These are phyloP conservation scores for Dendrostoma leiphaemia DNA, from an alignment of 2,329 filamentous ascomycete genomes.

Conservation along the genomic window DNA sequence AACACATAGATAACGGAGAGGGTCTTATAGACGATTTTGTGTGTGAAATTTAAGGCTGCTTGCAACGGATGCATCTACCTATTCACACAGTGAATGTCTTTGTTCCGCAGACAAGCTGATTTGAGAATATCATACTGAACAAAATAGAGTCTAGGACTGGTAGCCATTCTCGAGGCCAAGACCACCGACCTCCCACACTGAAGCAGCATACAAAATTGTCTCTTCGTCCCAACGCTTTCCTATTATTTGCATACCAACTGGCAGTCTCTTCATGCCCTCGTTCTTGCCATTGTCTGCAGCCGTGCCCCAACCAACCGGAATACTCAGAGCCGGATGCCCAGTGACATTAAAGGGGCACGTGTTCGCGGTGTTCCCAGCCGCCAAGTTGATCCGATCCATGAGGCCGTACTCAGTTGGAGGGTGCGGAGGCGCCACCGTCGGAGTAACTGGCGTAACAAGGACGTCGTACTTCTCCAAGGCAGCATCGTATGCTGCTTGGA, in stretches of 20 bases:
- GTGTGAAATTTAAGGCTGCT: too few species aligned
- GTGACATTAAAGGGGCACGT: slow-evolving; percentile 49
- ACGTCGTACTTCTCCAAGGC: background rate
- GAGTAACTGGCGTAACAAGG: background rate
- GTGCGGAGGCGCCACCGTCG: background rate
- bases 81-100: too few species aligned
- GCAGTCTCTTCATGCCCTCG: slow-evolving; percentile 20
- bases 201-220: too few species aligned
- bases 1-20: slow-evolving; percentile 6
- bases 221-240: slow-evolving; percentile 29
- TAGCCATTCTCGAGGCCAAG: too few species aligned
- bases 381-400: slow-evolving; percentile 29
- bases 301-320: slow-evolving; percentile 35
- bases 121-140: too few species aligned
- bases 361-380: slow-evolving; percentile 44
- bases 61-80: too few species aligned
- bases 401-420: background rate
- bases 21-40: too few species aligned
- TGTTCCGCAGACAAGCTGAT: too few species aligned
- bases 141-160: too few species aligned
- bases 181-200: too few species aligned
- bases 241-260: slow-evolving; percentile 31
- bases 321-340: slow-evolving; percentile 46
- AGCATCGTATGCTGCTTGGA: background rate
- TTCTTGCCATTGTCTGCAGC: too few species aligned